Conservation (phyloP, 306 rosid species). For the Malus asiatica region DNA sequence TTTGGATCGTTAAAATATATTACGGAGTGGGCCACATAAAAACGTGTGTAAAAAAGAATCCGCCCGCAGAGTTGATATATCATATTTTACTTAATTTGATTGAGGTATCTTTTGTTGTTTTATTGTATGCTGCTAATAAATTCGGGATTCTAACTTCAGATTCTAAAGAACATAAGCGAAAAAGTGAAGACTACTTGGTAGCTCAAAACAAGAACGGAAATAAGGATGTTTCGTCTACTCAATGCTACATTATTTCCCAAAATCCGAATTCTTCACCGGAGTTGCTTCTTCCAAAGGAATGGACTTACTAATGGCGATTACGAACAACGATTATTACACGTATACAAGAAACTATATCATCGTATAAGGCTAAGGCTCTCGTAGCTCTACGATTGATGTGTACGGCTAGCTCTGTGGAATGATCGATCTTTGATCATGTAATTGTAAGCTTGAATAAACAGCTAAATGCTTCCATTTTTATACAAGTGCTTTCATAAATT, state of each 20-base stretch:
- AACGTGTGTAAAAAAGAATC: too few species aligned
- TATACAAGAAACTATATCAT: not conserved
- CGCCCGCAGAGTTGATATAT: too few species aligned
- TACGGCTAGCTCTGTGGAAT: not conserved
- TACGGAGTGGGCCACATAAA: too few species aligned
- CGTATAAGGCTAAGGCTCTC: not conserved
- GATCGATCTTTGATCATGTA: not conserved
- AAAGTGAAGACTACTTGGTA: conserved; percentile 12
- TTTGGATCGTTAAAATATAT: too few species aligned
- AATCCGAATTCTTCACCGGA: conserved; percentile 33
- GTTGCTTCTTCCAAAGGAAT: conserved; percentile 72
- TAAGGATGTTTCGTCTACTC: conserved; percentile 22
- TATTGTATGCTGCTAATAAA: not conserved
- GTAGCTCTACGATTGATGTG: not conserved
- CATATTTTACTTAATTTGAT: not conserved
- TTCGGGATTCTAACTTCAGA: not conserved
- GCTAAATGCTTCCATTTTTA: not conserved
- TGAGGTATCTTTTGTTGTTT: not conserved
- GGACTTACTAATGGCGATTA: conserved; percentile 43
- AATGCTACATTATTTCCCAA: conserved; percentile 39
- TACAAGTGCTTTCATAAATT: not conserved
- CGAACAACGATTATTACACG: too few species aligned
- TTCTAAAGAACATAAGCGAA: not conserved
- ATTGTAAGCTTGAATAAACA: not conserved
- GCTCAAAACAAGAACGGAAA: conserved; percentile 16